Conservation (phyloP, 306 rosid species). For the Psophocarpus tetragonolobus region DNA sequence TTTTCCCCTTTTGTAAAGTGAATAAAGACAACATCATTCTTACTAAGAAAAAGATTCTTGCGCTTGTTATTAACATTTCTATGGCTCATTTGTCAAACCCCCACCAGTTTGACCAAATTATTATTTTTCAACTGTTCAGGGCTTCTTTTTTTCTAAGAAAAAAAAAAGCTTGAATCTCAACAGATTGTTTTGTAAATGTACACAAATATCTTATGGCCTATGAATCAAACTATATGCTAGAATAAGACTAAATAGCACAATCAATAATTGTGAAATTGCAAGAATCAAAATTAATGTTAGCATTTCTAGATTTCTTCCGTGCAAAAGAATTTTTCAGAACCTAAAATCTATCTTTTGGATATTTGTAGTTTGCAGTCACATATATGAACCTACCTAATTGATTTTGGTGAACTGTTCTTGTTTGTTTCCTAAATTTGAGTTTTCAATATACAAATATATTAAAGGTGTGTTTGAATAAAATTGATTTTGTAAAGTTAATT, state of each 20-base stretch:
- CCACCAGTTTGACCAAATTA: conserved; percentile 55
- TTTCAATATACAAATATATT: too few species aligned
- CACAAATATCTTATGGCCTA: background rate
- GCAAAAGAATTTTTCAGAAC: background rate
- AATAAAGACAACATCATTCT: conserved; percentile 63
- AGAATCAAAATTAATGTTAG: background rate
- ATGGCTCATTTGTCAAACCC: conserved; percentile 49
- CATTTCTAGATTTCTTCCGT: background rate
- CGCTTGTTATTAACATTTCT: conserved; percentile 32
- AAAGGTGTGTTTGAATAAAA: too few species aligned
- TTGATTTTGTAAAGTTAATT: too few species aligned
- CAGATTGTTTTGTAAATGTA: conserved; percentile 4
- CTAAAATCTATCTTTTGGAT: background rate
- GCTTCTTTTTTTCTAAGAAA: too few species aligned
- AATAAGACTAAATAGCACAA: background rate
- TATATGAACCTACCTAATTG: background rate
- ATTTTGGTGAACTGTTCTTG: too few species aligned
- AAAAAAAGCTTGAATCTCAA: background rate
- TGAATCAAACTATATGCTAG: background rate
- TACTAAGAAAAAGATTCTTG: conserved; percentile 41
- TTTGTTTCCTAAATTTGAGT: too few species aligned
- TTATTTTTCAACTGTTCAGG: conserved; percentile 12
- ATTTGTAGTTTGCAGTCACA: background rate
- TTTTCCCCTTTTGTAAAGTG: conserved; percentile 39
- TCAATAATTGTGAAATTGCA: background rate